Percentiles rank a stretch among this genome's conserved stretches.
Conservation (phyloP, 2,329 filamentous ascomycete species). For the Beauveria varroae region DNA sequence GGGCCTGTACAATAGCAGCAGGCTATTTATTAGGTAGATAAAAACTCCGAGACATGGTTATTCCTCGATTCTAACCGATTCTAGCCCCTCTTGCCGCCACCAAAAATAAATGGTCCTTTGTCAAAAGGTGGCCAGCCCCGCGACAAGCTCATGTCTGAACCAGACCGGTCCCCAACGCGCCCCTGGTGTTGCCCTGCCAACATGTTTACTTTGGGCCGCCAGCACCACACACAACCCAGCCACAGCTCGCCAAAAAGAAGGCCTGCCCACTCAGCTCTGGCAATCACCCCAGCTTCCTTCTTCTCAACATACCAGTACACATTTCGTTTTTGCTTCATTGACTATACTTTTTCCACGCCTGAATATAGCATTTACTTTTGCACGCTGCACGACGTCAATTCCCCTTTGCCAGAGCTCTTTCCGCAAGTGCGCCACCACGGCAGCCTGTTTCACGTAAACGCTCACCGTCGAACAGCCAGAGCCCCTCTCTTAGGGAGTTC, state of each 20-base stretch:
- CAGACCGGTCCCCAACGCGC: background rate
- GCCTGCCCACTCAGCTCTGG: conserved; percentile 4
- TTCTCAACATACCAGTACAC: conserved; percentile 7
- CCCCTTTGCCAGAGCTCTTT: background rate
- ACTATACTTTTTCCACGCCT: background rate
- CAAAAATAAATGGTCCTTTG: background rate
- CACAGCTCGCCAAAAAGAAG: background rate
- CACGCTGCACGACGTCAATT: background rate
- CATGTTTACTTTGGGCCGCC: conserved; percentile 22
- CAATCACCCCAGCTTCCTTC: conserved; percentile 17
- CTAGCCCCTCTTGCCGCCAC: conserved; percentile 1
- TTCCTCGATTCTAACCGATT: background rate
- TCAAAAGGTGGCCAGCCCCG: background rate
- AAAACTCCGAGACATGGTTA: background rate
- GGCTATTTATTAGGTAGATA: too few relatives aligned
- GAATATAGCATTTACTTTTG: background rate
- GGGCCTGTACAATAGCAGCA: too few relatives aligned
- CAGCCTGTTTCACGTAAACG: background rate
- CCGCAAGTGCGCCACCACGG: background rate
- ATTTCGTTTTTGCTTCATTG: conserved; percentile 6
- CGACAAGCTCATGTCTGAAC: conserved; percentile 2
- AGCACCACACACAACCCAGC: conserved; percentile 13
- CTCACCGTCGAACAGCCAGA: background rate
- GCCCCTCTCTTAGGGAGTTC: background rate
- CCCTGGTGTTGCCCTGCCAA: conserved; percentile 28